A percentile compares a stretch with the other conserved stretches of the same genome.
These are phyloP conservation scores for Taiwanofungus camphoratus DNA, from an alignment of 1,284 basidiomycete species.

Conservation along the genomic window DNA sequence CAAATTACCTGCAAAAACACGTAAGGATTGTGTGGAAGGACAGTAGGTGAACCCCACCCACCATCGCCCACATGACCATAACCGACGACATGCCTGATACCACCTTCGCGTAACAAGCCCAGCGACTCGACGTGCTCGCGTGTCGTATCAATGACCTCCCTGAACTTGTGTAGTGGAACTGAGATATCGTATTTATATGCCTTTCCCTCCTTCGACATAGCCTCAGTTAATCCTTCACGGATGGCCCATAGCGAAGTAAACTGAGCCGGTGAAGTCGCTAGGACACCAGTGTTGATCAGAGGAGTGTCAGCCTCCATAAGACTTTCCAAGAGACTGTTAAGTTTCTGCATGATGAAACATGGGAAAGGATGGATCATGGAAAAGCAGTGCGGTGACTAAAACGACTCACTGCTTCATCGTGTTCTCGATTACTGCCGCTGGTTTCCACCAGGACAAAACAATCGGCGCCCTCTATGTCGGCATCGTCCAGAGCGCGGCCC, in stretches of 20 bases:
- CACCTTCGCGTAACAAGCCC: constrained; percentile 68
- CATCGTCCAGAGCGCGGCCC: constrained; percentile 58
- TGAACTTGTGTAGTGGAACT: constrained; percentile 85
- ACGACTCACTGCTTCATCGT: constrained; percentile 82
- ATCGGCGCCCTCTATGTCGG: constrained; percentile 69
- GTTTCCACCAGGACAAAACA: constrained; percentile 96
- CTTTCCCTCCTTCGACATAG: constrained; percentile 90
- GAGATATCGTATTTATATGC: constrained; percentile 98
- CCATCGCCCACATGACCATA: constrained; percentile 98
- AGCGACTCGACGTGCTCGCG: constrained; percentile 68
- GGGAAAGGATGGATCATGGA: constrained; percentile 2
- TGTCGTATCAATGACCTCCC: constrained; percentile 83
- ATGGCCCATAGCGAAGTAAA: constrained; percentile 89
- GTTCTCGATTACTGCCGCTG: constrained; percentile 88
- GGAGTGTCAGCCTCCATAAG: constrained; percentile 72
- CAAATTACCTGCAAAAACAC: constrained; percentile 65
- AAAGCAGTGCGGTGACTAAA: neutral
- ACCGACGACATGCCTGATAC: constrained; percentile 81
- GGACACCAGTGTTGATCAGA: constrained; percentile 85
- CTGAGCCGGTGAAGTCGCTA: constrained; percentile 91
- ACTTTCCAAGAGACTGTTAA: constrained; percentile 74
- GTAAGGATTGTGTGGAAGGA: constrained; percentile 7
- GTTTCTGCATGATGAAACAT: constrained; percentile 60
- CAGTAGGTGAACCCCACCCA: constrained; percentile 35
- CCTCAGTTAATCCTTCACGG: constrained; percentile 93